Evolutionary conservation across 2,329 filamentous ascomycete genomes (phyloP).

Genomic region (Epichloe uncinata): DNA sequence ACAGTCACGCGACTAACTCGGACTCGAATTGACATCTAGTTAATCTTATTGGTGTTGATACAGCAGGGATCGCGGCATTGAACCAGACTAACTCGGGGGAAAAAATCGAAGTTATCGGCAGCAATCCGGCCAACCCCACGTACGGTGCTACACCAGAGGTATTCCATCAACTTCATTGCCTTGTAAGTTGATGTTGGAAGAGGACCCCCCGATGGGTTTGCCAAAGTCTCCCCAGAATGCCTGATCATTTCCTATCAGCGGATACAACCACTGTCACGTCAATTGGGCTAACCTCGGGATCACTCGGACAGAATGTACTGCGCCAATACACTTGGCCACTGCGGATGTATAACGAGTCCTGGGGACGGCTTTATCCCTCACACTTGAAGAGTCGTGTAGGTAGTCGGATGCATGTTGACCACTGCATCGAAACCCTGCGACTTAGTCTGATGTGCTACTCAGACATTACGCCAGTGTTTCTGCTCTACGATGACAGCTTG

Average conservation of each 20-base stretch:
- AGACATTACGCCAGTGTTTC: constrained; percentile 1
- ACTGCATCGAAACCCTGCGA: constrained; percentile 3
- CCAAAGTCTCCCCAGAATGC: no score
- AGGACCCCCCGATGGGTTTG: no score
- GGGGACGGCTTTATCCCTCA: background rate
- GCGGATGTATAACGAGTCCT: background rate
- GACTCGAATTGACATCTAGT: background rate
- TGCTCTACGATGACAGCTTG: background rate
- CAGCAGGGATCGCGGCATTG: background rate
- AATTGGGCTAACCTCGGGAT: background rate
- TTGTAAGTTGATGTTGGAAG: background rate
- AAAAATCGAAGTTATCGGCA: background rate
- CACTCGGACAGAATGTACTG: background rate
- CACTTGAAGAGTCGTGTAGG: background rate
- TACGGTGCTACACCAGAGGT: background rate
- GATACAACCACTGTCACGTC: no score
- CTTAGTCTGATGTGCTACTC: constrained; percentile 3
- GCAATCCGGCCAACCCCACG: background rate
- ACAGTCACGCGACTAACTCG: background rate
- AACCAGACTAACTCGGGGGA: background rate
- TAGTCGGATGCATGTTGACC: background rate
- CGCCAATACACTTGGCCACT: constrained; percentile 3
- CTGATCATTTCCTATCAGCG: no score
- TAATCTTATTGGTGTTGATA: background rate
- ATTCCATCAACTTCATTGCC: constrained; percentile 1